These are phyloP conservation scores for Huntiella moniliformis DNA, from an alignment of 2,329 filamentous ascomycete genomes.

Conservation along the genomic window DNA sequence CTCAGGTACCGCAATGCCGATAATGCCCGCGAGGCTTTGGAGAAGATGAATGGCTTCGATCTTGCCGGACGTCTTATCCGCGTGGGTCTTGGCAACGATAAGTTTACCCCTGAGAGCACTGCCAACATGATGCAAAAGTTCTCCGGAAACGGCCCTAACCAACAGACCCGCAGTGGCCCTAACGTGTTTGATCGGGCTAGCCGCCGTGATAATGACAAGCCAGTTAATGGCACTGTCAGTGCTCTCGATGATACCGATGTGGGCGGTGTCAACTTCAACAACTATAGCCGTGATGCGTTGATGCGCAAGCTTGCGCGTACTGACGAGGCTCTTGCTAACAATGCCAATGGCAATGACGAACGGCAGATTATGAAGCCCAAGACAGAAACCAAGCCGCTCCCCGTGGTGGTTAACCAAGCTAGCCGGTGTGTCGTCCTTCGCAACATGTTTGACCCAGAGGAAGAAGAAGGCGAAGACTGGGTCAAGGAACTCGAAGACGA, in stretches of 20 bases:
- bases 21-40: constrained; percentile 81
- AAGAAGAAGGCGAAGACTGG: constrained; percentile 82
- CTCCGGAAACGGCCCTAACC: constrained; percentile 47
- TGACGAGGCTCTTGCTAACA: constrained; percentile 48
- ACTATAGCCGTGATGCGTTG: constrained; percentile 93
- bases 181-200: constrained; percentile 59
- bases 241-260: constrained; percentile 96
- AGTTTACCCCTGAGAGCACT: constrained; percentile 95
- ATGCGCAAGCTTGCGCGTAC: constrained; percentile 97
- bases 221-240: constrained; percentile 47
- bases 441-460: constrained; percentile 83
- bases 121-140: constrained; percentile 83
- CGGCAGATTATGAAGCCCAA: constrained; percentile 59
- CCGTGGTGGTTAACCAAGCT: constrained; percentile 76
- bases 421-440: constrained; percentile 86
- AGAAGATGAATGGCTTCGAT: constrained; percentile 99
- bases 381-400: constrained; percentile 58
- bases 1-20: constrained; percentile 70
- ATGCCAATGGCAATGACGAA: constrained; percentile 40
- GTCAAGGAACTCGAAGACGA: constrained; percentile 88
- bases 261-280: constrained; percentile 97
- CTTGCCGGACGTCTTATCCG: constrained; percentile 92
- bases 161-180: constrained; percentile 64
- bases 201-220: constrained; percentile 78
- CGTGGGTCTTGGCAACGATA: constrained; percentile 98